These are phyloP conservation scores for Cyclotella baltica DNA, from an alignment of 108 stramenopile species.

Conservation along the genomic window DNA sequence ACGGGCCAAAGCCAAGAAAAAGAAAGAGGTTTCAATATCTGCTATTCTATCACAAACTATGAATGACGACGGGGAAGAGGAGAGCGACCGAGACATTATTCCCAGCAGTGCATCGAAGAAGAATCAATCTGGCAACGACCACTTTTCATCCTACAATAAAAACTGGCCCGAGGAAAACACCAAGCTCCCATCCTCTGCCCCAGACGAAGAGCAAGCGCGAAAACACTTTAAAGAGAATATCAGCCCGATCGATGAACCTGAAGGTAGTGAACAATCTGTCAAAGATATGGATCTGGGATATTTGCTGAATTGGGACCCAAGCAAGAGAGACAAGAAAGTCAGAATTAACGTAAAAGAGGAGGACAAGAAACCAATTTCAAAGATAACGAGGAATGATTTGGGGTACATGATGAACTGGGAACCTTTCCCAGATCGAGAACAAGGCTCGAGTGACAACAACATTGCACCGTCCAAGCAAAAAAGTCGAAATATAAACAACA, in stretches of 20 bases:
- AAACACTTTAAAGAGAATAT: constrained; percentile 47
- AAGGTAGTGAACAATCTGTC: constrained; percentile 13
- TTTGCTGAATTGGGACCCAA: constrained; percentile 84
- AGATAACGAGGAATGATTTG: constrained; percentile 79
- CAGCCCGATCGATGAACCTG: constrained; percentile 47
- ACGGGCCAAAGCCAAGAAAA: neutral
- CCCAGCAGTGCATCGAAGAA: neutral
- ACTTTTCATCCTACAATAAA: neutral
- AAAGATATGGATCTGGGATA: constrained; percentile 78
- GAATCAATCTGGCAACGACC: neutral
- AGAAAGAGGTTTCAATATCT: constrained; percentile 27
- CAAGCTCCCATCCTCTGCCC: neutral
- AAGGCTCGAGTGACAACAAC: neutral
- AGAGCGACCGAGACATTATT: constrained; percentile 8
- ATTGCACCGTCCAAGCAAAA: neutral
- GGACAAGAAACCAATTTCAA: constrained; percentile 18
- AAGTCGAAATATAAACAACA: constrained; percentile 17
- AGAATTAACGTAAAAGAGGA: constrained; percentile 7
- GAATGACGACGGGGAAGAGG: constrained; percentile 29
- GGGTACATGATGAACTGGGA: constrained; percentile 92
- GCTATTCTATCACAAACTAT: constrained; percentile 47
- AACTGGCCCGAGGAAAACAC: neutral
- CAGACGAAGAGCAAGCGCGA: constrained; percentile 17
- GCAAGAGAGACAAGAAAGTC: constrained; percentile 15
- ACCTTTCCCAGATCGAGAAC: constrained; percentile 53